A percentile compares a stretch with the other conserved stretches of the same genome.
Evolutionary conservation across 1,284 basidiomycete species (phyloP).

Genomic region (Papiliotrema terrestris): DNA sequence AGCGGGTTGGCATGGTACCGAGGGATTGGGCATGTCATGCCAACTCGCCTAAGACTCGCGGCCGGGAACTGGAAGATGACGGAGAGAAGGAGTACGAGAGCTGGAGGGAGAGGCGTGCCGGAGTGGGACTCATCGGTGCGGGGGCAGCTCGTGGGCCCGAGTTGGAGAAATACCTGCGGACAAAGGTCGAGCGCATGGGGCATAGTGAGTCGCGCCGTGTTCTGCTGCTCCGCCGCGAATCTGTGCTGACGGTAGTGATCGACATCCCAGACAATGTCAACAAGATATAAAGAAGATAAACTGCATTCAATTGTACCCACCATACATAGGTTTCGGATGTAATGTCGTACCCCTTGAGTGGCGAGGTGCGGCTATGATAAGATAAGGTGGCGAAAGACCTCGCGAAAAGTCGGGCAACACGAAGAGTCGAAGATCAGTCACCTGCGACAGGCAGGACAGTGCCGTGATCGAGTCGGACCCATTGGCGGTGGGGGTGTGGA

Average conservation of each 20-base stretch:
- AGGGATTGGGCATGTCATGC: slow-evolving; percentile 67
- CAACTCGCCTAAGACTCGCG: slow-evolving; percentile 7
- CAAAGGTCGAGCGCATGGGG: slow-evolving; percentile 95
- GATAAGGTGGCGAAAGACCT: too few species aligned
- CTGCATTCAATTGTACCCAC: background rate
- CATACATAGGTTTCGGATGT: background rate
- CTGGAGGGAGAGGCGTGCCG: slow-evolving; percentile 56
- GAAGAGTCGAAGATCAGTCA: too few species aligned
- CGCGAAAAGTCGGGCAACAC: too few species aligned
- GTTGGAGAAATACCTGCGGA: slow-evolving; percentile 90
- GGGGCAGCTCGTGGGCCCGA: slow-evolving; percentile 78
- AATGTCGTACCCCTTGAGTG: too few species aligned
- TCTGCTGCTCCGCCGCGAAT: background rate
- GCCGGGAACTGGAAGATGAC: slow-evolving; percentile 21
- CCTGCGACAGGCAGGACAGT: too few species aligned
- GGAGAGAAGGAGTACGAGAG: slow-evolving; percentile 47
- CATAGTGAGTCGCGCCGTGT: slow-evolving; percentile 56
- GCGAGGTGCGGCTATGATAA: too few species aligned
- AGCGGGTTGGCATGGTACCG: slow-evolving; percentile 92
- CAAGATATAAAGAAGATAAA: background rate
- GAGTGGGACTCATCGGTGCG: slow-evolving; percentile 81
- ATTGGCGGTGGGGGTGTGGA: too few species aligned
- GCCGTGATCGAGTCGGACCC: too few species aligned
- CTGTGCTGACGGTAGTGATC: slow-evolving; percentile 18
- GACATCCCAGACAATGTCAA: slow-evolving; percentile 20